Conservation (phyloP, 371 early-diverging fungal genomes). For the Circinella minor region DNA sequence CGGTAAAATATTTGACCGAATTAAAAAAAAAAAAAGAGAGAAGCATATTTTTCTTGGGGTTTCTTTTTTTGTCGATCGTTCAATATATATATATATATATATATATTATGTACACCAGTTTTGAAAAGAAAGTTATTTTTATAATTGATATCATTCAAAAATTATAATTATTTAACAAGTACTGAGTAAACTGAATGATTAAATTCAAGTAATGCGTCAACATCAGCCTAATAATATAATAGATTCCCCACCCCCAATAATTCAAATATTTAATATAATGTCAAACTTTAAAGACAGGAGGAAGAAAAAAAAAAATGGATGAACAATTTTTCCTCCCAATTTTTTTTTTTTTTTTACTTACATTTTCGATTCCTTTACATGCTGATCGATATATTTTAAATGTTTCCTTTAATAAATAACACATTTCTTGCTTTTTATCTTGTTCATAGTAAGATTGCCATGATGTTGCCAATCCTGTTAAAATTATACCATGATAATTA, state of each 20-base stretch:
- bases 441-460: constrained; percentile 28
- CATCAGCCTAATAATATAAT: constrained; percentile 4
- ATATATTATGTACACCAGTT: too few relatives aligned
- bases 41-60: too few relatives aligned
- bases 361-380: constrained; percentile 9
- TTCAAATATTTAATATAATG: too few relatives aligned
- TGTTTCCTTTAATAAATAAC: constrained; percentile 17
- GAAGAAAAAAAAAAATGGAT: too few relatives aligned
- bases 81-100: too few relatives aligned
- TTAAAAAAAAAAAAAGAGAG: not conserved
- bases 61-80: not conserved
- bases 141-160: too few relatives aligned
- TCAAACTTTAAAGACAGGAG: too few relatives aligned
- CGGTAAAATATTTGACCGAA: not conserved
- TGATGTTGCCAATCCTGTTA: constrained; percentile 29
- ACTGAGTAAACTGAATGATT: not conserved
- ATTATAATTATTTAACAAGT: not conserved
- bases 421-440: constrained; percentile 16
- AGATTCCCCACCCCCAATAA: too few relatives aligned
- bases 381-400: constrained; percentile 3
- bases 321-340: too few relatives aligned
- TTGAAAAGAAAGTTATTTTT: too few relatives aligned
- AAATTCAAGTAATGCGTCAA: constrained; percentile 7
- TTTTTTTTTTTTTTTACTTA: not conserved
- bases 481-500: constrained; percentile 24